Base-by-base conservation (phyloP, 1,284 basidiomycete genomes). In the Malassezia equina region DNA sequence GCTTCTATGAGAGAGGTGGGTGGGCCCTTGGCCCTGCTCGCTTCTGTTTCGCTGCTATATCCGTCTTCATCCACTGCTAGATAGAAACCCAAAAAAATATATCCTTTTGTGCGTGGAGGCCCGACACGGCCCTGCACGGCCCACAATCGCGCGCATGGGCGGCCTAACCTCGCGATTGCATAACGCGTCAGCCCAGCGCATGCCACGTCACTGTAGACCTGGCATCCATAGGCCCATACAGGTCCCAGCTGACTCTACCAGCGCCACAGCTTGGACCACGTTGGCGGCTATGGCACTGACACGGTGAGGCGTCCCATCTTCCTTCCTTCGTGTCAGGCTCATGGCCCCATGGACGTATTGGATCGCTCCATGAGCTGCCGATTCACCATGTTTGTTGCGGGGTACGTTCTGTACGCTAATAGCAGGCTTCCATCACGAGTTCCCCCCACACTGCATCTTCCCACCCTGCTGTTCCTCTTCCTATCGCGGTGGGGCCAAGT, bases 11-110 rank as follows among this genome's bases (percentile, higher is more conserved):
- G 7, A 25, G 24, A 17, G n/a, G n/a, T 7, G 41, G 17, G n/a
- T 13, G 12, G 13, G 43, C 11, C 11, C 29, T 11, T n/a, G n/a
- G 24, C 34, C 27, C 33, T 48, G 36, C 4, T 19, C 36, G 15
- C 34, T 2, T 39, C 19, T 2, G 17, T 12, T 31, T 19, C 27
- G 13, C 29, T 24, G 6, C 11, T 5, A 31, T 19, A n/a, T n/a
- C n/a, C n/a, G n/a, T n/a, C n/a, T n/a, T n/a, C n/a, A n/a, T n/a
- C n/a, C n/a, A n/a, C n/a, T n/a, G n/a, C n/a, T n/a, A n/a, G n/a
- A n/a, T n/a, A 40, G 39, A 51, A 51, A 47, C 12, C 45, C 11
- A 47, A 33, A 47, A 47, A 51, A 51, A 51, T 32, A 44, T 5
- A 23, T 23, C 19, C 41, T n/a, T 40, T 24, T 40, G 3, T 24